phyloP scores from a whole-genome alignment of 192 early-diverging fungal species.

The Hyaloraphidium curvatum region DNA sequence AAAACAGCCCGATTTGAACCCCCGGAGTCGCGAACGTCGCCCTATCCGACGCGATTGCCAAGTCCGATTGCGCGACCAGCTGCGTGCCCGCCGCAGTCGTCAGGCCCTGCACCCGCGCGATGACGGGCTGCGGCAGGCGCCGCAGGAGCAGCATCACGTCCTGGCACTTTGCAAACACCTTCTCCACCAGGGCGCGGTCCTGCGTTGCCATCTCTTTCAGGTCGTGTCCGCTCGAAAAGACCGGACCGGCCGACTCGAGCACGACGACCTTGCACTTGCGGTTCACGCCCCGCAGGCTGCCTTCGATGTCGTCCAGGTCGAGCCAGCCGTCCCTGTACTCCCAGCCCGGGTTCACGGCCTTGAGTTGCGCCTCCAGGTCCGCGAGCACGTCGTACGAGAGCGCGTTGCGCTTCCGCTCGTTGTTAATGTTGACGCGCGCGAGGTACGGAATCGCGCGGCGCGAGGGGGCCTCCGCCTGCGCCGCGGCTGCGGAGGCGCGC shows the following conservation, averaged over 20 bases:
- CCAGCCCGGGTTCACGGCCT: slow-evolving; percentile 3
- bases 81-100: slow-evolving; percentile 1
- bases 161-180: neutral
- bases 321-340: neutral
- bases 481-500: too few species aligned
- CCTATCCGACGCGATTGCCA: neutral
- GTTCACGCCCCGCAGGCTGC: neutral
- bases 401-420: neutral
- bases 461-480: too few species aligned
- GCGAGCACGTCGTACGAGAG: neutral
- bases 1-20: neutral
- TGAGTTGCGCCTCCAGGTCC: neutral
- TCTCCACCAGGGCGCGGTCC: neutral
- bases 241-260: neutral
- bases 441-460: too few species aligned
- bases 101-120: slow-evolving; percentile 1
- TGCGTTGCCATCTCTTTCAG: neutral
- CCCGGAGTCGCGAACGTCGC: slow-evolving; percentile 1
- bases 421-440: neutral
- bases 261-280: neutral
- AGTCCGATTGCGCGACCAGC: neutral
- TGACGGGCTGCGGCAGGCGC: neutral
- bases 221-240: neutral
- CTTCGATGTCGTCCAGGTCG: neutral
- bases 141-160: slow-evolving; percentile 2